Conservation (phyloP, 163 green algal species). For the Picocystis sp. region DNA sequence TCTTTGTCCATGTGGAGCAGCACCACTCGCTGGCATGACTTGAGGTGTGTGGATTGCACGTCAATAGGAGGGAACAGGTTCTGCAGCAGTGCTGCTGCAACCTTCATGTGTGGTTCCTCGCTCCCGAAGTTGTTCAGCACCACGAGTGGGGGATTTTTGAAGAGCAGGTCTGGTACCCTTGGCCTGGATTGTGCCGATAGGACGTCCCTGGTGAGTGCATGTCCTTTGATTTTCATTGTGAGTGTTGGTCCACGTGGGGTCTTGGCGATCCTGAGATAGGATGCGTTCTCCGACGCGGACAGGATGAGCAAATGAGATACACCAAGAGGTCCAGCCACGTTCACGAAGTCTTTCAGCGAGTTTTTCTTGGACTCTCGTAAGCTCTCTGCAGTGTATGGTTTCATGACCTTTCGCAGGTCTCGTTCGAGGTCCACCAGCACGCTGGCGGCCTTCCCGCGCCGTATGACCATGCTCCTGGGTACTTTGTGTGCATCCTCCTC, state of each 20-base stretch:
- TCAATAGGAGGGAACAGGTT: conserved; percentile 94
- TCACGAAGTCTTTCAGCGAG: conserved; percentile 80
- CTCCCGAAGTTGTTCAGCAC: conserved; percentile 83
- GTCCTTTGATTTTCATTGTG: conserved; percentile 62
- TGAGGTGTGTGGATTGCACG: conserved; percentile 43
- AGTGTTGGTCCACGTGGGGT: conserved; percentile 67
- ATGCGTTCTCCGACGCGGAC: conserved; percentile 53
- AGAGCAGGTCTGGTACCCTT: conserved; percentile 28
- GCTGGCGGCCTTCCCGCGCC: conserved; percentile 1
- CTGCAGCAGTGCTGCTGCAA: conserved; percentile 66
- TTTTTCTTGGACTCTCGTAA: conserved; percentile 70
- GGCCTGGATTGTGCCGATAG: conserved; percentile 37
- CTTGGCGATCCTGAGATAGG: conserved; percentile 30
- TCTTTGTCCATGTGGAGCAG: conserved; percentile 55
- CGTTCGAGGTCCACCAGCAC: conserved; percentile 60
- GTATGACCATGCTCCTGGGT: background rate
- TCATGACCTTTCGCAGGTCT: conserved; percentile 78
- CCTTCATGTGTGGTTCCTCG: conserved; percentile 39
- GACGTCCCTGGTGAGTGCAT: conserved; percentile 74
- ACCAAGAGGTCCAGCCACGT: conserved; percentile 79
- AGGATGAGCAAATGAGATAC: conserved; percentile 95
- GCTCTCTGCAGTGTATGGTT: conserved; percentile 72
- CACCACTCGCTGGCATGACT: conserved; percentile 59
- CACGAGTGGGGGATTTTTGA: conserved; percentile 56
- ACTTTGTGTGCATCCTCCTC: background rate